phyloP scores from a whole-genome alignment of 176 grass and related monocot species.

The Rhynchospora breviuscula region DNA sequence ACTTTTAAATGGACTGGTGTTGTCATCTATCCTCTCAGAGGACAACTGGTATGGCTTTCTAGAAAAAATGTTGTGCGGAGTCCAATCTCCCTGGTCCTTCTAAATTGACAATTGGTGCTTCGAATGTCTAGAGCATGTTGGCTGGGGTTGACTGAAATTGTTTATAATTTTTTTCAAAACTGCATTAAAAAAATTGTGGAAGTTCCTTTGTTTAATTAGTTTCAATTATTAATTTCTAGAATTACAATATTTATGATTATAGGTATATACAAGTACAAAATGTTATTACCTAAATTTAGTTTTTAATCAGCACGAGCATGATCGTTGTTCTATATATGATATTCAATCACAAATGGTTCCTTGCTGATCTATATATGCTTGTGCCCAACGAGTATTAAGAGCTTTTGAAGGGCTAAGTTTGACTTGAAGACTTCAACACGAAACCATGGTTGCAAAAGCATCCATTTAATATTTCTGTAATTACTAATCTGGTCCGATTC shows the following conservation, averaged over 20 bases:
- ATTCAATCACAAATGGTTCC: no score
- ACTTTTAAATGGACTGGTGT: slow-evolving; percentile 13
- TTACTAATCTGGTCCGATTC: no score
- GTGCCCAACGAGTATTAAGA: no score
- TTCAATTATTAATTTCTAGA: neutral
- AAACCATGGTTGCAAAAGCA: no score
- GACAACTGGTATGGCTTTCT: slow-evolving; percentile 26
- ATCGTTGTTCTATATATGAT: neutral
- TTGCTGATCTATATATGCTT: no score
- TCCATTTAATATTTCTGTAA: no score
- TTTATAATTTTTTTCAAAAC: neutral
- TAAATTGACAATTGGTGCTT: neutral
- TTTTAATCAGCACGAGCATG: neutral
- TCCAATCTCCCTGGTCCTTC: slow-evolving; percentile 1
- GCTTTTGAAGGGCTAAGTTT: no score
- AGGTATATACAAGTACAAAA: neutral
- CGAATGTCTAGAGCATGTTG: neutral
- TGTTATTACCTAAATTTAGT: neutral
- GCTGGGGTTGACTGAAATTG: neutral
- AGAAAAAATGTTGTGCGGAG: slow-evolving; percentile 16
- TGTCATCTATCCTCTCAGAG: neutral
- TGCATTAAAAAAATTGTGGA: neutral
- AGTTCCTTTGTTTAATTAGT: neutral
- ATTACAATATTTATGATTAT: neutral
- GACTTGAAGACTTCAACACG: no score